These are phyloP conservation scores for Fusarium sp. DNA, from an alignment of 2,329 filamentous ascomycete genomes.

Conservation along the genomic window DNA sequence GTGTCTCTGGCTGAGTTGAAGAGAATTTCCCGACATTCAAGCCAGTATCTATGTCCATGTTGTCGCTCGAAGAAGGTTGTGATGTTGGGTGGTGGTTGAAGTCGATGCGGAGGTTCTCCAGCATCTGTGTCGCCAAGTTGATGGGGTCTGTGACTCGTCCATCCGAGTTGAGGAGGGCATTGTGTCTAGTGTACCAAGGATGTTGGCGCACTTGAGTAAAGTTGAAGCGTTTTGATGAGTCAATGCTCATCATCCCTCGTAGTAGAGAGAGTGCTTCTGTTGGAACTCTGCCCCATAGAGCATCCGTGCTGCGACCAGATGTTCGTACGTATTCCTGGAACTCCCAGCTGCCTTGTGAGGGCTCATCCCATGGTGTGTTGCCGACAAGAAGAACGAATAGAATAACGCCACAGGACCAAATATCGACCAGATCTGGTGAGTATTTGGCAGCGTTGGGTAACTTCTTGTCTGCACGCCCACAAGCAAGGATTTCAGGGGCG, in stretches of 20 bases:
- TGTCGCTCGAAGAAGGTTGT: constrained; percentile 53
- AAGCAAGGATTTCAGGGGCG: constrained; percentile 85
- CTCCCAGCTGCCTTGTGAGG: constrained; percentile 86
- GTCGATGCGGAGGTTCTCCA: constrained; percentile 89
- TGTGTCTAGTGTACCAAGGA: constrained; percentile 91
- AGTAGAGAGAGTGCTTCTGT: constrained; percentile 79
- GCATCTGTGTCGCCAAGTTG: constrained; percentile 91
- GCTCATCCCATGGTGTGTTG: constrained; percentile 98
- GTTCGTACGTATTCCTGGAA: constrained; percentile 86
- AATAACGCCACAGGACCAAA: constrained; percentile 99
- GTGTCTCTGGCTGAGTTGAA: constrained; percentile 86
- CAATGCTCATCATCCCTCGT: constrained; percentile 90
- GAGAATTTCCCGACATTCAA: constrained; percentile 64
- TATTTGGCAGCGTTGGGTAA: constrained; percentile 67
- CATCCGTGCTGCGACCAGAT: constrained; percentile 83
- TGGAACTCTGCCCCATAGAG: constrained; percentile 85
- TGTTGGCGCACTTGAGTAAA: constrained; percentile 88
- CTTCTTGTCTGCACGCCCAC: constrained; percentile 57
- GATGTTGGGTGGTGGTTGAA: constrained; percentile 75
- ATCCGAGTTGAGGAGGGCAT: constrained; percentile 77
- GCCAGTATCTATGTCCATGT: constrained; percentile 75
- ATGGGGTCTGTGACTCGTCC: constrained; percentile 83
- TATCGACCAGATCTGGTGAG: constrained; percentile 82
- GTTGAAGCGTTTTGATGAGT: constrained; percentile 79
- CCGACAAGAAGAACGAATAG: constrained; percentile 94